These are phyloP conservation scores for Russula olivacea DNA, from an alignment of 768 basidiomycete genomes.

Conservation along the genomic window DNA sequence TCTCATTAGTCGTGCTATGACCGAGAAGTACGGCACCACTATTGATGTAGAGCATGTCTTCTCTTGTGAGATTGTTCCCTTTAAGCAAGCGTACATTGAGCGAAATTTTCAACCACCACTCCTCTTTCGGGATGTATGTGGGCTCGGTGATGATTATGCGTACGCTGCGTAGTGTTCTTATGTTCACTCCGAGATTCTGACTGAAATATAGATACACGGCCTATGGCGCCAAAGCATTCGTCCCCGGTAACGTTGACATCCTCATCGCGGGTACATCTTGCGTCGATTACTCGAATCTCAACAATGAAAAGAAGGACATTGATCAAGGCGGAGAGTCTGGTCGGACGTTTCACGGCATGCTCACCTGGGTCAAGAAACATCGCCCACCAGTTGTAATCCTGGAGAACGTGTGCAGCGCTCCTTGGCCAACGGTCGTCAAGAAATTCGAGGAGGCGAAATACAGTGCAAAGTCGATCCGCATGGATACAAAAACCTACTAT, in stretches of 20 bases:
- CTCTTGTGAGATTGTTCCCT: constrained; percentile 95
- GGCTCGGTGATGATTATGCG: constrained; percentile 75
- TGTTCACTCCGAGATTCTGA: constrained; percentile 13
- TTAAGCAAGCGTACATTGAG: constrained; percentile 97
- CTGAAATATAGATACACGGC: constrained; percentile 65
- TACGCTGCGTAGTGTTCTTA: constrained; percentile 34
- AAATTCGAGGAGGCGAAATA: constrained; percentile 75
- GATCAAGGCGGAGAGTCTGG: constrained; percentile 90
- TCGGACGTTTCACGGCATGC: constrained; percentile 91
- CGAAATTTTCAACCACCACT: constrained; percentile 91
- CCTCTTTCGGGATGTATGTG: constrained; percentile 90
- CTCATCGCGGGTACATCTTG: constrained; percentile 93
- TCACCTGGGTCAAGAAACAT: constrained; percentile 83
- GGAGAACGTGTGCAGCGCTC: constrained; percentile 90
- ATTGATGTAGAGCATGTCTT: constrained; percentile 87
- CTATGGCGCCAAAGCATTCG: constrained; percentile 77
- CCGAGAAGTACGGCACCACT: constrained; percentile 55
- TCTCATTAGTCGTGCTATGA: constrained; percentile 70
- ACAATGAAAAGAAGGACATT: constrained; percentile 86
- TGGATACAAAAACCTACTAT: constrained; percentile 87
- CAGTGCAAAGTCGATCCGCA: constrained; percentile 59
- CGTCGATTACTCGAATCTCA: constrained; percentile 95
- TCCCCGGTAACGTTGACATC: constrained; percentile 88
- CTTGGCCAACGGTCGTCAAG: constrained; percentile 71
- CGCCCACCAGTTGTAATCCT: constrained; percentile 88